Conservation (phyloP, 768 basidiomycete genomes). For the Macrolepiota albuminosa region DNA sequence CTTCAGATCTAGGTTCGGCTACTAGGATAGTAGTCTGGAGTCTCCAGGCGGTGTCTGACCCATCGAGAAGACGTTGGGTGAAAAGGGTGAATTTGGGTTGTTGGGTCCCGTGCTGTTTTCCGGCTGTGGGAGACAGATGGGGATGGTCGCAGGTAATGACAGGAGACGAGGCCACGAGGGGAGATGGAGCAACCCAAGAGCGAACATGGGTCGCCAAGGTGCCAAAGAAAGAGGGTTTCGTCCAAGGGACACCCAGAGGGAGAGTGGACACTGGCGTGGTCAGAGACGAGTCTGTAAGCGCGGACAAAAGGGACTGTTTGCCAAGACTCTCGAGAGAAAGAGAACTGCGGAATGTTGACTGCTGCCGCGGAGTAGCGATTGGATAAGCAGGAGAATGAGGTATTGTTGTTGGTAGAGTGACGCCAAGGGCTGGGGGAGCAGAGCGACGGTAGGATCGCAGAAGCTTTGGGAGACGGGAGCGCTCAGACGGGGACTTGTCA, state of each 20-base stretch:
- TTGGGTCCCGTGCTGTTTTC: slow-evolving; percentile 3
- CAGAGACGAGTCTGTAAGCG: slow-evolving; percentile 44
- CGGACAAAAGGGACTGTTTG: slow-evolving; percentile 29
- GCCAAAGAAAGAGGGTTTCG: slow-evolving; percentile 28
- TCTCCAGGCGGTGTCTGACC: slow-evolving; percentile 1
- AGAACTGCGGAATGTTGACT: slow-evolving; percentile 24
- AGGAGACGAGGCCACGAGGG: slow-evolving; percentile 21
- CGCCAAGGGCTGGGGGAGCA: slow-evolving; percentile 41
- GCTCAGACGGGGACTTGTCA: slow-evolving; percentile 13
- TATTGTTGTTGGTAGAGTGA: slow-evolving; percentile 35
- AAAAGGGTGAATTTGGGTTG: not conserved
- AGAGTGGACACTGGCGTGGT: slow-evolving; percentile 43
- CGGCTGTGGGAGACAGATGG: slow-evolving; percentile 4
- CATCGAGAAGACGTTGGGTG: slow-evolving; percentile 17
- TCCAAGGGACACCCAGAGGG: slow-evolving; percentile 28
- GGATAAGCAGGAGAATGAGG: slow-evolving; percentile 26
- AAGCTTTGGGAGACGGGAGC: slow-evolving; percentile 31
- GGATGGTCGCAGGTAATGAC: slow-evolving; percentile 15
- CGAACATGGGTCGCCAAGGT: slow-evolving; percentile 38
- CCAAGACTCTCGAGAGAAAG: slow-evolving; percentile 27
- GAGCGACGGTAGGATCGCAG: slow-evolving; percentile 35
- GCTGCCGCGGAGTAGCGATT: slow-evolving; percentile 27
- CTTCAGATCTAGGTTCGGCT: slow-evolving; percentile 28
- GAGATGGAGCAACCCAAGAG: slow-evolving; percentile 38
- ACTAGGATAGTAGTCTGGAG: slow-evolving; percentile 1